A percentile compares a stretch with the other conserved stretches of the same genome.
These are phyloP conservation scores for Orbilia brochopaga DNA, from an alignment of 2,329 filamentous ascomycete genomes.

Conservation along the genomic window DNA sequence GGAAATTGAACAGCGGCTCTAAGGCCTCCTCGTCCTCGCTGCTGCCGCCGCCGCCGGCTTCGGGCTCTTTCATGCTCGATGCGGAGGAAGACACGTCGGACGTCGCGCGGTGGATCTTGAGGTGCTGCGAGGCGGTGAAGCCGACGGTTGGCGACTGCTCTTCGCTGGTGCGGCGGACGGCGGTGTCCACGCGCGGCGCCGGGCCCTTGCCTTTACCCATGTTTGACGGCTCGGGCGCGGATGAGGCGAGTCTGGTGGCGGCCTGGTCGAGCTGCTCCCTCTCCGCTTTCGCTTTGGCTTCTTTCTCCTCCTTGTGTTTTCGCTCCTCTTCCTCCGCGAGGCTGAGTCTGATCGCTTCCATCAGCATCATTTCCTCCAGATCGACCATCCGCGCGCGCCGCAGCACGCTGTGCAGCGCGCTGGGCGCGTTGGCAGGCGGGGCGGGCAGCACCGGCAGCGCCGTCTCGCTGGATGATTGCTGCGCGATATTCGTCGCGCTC, in stretches of 20 bases:
- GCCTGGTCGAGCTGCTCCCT: conserved; percentile 66
- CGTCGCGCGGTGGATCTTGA: conserved; percentile 46
- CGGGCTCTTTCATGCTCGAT: conserved; percentile 48
- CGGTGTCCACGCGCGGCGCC: conserved; percentile 28
- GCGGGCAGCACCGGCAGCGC: neutral
- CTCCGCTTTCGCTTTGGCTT: conserved; percentile 81
- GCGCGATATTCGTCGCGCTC: conserved; percentile 31
- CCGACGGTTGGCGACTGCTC: conserved; percentile 37
- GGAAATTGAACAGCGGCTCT: conserved; percentile 90
- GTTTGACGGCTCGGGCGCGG: conserved; percentile 37
- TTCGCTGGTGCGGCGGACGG: conserved; percentile 27
- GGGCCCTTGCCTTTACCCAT: conserved; percentile 41
- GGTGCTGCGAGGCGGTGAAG: conserved; percentile 26
- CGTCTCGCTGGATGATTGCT: conserved; percentile 55
- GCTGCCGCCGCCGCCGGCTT: conserved; percentile 36
- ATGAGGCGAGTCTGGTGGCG: conserved; percentile 39
- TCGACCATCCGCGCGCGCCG: conserved; percentile 76
- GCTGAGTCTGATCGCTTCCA: conserved; percentile 90
- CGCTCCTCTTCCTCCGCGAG: conserved; percentile 92
- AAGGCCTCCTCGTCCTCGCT: conserved; percentile 55
- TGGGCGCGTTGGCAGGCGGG: conserved; percentile 57
- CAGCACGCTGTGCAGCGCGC: conserved; percentile 61
- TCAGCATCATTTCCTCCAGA: conserved; percentile 97
- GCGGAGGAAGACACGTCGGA: conserved; percentile 47
- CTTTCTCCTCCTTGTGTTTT: conserved; percentile 83